A percentile compares a stretch with the other conserved stretches of the same genome.
phyloP scores from a whole-genome alignment of 2,329 filamentous ascomycete genomes.

The Scedosporium apiospermum region DNA sequence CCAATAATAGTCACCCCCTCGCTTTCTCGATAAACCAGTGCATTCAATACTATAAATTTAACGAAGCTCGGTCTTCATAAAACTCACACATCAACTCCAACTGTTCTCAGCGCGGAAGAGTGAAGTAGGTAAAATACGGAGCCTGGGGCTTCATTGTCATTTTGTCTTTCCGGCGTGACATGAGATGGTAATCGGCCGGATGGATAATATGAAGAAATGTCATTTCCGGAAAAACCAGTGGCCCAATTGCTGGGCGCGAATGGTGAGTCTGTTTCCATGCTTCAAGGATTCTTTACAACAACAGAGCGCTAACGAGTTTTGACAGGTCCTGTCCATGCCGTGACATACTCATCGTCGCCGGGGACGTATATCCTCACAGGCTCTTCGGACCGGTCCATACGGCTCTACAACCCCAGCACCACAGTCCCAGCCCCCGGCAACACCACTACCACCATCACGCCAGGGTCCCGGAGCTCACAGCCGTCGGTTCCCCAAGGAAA shows the following conservation, averaged over 20 bases:
- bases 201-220: conserved; percentile 21
- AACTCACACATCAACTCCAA: background rate
- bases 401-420: conserved; percentile 71
- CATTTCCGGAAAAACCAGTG: conserved; percentile 37
- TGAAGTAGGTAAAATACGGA: background rate
- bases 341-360: conserved; percentile 62
- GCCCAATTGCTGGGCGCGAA: conserved; percentile 50
- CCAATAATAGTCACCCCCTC: background rate
- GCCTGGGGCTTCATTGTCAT: background rate
- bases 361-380: conserved; percentile 78
- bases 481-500: conserved; percentile 34
- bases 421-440: conserved; percentile 24
- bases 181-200: background rate
- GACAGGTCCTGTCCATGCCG: conserved; percentile 60
- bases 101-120: background rate
- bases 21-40: too few species aligned
- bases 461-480: conserved; percentile 15
- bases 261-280: conserved; percentile 27
- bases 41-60: background rate
- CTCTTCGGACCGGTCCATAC: conserved; percentile 73
- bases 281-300: background rate
- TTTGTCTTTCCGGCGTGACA: background rate
- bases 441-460: conserved; percentile 25
- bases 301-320: background rate
- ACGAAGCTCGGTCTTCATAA: background rate